Evolutionary conservation across 2,329 filamentous ascomycete species (phyloP).

Genomic region (Colletotrichum sp.): DNA sequence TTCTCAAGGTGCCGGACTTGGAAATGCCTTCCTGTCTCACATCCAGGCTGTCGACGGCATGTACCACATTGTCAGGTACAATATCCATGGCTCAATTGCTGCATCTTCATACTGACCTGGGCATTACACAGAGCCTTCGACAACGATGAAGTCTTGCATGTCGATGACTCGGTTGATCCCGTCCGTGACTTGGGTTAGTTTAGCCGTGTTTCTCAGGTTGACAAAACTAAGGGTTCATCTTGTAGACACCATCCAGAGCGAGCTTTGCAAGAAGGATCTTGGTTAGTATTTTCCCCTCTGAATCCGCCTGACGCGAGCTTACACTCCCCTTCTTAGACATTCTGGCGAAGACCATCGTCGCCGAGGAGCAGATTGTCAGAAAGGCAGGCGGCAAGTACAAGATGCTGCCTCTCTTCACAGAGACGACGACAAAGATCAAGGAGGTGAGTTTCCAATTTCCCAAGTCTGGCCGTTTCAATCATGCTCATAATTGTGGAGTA

Average conservation of each 20-base stretch:
- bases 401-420: slow-evolving; percentile 49
- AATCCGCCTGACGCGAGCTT: not conserved
- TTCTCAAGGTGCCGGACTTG: slow-evolving; percentile 47
- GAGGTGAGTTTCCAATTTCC: slow-evolving; percentile 25
- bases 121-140: slow-evolving; percentile 42
- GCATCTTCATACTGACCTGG: not conserved
- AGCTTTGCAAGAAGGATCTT: slow-evolving; percentile 47
- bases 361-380: slow-evolving; percentile 43
- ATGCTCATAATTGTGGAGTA: slow-evolving; percentile 19
- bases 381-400: slow-evolving; percentile 51
- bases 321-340: slow-evolving; percentile 33
- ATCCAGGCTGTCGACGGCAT: slow-evolving; percentile 52
- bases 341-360: slow-evolving; percentile 40
- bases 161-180: slow-evolving; percentile 52
- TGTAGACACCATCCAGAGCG: slow-evolving; percentile 41
- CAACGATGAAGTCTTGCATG: slow-evolving; percentile 49
- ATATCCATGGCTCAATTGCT: not conserved
- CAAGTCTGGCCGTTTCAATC: not conserved
- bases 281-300: slow-evolving; percentile 22
- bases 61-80: slow-evolving; percentile 48
- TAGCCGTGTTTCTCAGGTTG: not conserved
- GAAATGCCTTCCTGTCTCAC: slow-evolving; percentile 50
- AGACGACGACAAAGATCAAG: slow-evolving; percentile 46
- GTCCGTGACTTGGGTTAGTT: slow-evolving; percentile 45
- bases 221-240: not conserved